phyloP scores from a whole-genome alignment of 2,329 filamentous ascomycete species.

The Nemania sp. region DNA sequence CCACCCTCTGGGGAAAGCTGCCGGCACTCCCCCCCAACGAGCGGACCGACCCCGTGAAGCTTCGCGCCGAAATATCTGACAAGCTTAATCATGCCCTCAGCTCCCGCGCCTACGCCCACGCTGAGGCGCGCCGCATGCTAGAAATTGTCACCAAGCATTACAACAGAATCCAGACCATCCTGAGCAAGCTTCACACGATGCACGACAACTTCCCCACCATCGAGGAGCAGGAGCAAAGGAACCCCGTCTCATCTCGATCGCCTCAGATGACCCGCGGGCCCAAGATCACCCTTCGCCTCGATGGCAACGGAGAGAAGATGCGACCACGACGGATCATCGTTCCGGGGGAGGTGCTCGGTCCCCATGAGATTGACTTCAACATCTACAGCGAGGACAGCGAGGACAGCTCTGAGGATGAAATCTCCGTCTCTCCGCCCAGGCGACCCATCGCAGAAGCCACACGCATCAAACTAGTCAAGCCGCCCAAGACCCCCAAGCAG shows the following conservation, averaged over 20 bases:
- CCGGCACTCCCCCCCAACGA: constrained; percentile 53
- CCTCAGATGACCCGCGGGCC: constrained; percentile 55
- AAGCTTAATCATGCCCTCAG: constrained; percentile 58
- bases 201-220: constrained; percentile 61
- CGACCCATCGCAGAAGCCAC: constrained; percentile 45
- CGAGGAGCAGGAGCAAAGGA: constrained; percentile 57
- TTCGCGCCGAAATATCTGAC: constrained; percentile 65
- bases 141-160: constrained; percentile 68
- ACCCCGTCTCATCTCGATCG: constrained; percentile 57
- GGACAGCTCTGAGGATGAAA: constrained; percentile 57
- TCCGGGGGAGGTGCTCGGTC: constrained; percentile 67
- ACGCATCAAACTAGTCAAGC: constrained; percentile 57
- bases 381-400: constrained; percentile 59
- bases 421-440: constrained; percentile 47
- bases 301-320: constrained; percentile 51
- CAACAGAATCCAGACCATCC: constrained; percentile 61
- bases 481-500: constrained; percentile 53
- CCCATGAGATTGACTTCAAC: constrained; percentile 67
- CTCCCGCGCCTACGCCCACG: constrained; percentile 62
- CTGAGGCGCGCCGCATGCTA: constrained; percentile 66
- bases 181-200: constrained; percentile 63
- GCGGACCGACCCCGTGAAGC: constrained; percentile 52
- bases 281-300: constrained; percentile 52
- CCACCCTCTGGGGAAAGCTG: constrained; percentile 60
- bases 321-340: constrained; percentile 64